Evolutionary conservation across 2,329 filamentous ascomycete genomes (phyloP).

Genomic region (Diplodia intermedia): DNA sequence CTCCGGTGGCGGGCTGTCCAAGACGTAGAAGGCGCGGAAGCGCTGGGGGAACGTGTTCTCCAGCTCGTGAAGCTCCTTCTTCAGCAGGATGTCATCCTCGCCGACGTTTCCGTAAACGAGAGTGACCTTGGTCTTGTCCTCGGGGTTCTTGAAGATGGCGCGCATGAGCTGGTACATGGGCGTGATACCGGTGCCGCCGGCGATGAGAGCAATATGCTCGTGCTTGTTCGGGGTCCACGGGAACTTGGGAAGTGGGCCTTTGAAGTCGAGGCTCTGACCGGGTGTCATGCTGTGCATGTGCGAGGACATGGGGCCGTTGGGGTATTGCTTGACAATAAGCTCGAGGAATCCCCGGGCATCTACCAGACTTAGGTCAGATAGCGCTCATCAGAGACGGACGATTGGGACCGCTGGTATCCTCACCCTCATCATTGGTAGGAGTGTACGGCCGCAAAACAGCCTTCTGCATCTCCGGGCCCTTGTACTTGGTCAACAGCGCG

Average conservation of each 20-base stretch:
- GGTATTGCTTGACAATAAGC: constrained; percentile 90
- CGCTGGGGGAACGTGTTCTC: constrained; percentile 96
- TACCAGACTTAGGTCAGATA: constrained; percentile 44
- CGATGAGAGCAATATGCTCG: constrained; percentile 82
- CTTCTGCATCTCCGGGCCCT: constrained; percentile 83
- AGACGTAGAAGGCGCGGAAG: constrained; percentile 92
- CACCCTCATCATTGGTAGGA: constrained; percentile 84
- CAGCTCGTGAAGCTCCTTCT: constrained; percentile 80
- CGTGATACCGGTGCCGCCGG: constrained; percentile 96
- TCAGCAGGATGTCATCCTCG: constrained; percentile 91
- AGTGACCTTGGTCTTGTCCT: constrained; percentile 97
- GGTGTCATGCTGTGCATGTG: constrained; percentile 84
- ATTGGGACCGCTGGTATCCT: constrained; percentile 38
- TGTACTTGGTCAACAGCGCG: constrained; percentile 90
- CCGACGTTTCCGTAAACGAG: constrained; percentile 89
- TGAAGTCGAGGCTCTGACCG: constrained; percentile 85
- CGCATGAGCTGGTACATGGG: constrained; percentile 96
- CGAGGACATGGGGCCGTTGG: constrained; percentile 86
- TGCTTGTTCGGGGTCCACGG: constrained; percentile 91
- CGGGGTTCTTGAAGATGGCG: constrained; percentile 92
- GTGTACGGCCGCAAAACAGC: constrained; percentile 91
- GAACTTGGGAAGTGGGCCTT: constrained; percentile 96
- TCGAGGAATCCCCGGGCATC: constrained; percentile 82
- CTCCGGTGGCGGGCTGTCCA: constrained; percentile 81
- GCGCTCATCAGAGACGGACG: neutral